Percentiles rank a stretch among this genome's conserved stretches.
These are phyloP conservation scores for Ophiosphaerella narmari DNA, from an alignment of 2,329 filamentous ascomycete genomes.

Conservation along the genomic window DNA sequence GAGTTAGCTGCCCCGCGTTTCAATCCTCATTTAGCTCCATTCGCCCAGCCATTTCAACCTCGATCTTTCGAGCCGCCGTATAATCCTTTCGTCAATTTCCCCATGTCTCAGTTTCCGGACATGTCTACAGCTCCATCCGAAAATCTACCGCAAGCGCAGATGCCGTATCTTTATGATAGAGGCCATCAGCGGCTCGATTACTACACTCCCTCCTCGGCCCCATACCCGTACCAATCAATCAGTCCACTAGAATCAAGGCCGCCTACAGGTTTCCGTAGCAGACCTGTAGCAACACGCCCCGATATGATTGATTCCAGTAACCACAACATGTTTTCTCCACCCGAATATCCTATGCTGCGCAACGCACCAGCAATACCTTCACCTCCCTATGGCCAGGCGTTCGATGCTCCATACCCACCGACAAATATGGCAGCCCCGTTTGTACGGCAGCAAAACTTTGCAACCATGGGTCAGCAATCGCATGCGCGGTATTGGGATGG, in stretches of 20 bases:
- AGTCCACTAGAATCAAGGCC: conserved; percentile 13
- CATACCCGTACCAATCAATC: conserved; percentile 8
- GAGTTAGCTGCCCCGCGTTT: conserved; percentile 24
- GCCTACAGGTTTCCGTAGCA: conserved; percentile 23
- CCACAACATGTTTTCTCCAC: conserved; percentile 4
- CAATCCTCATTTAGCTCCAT: conserved; percentile 15
- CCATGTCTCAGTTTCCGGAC: conserved; percentile 15
- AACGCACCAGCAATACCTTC: conserved; percentile 4
- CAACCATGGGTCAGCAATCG: conserved; percentile 3
- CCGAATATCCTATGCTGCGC: conserved; percentile 10
- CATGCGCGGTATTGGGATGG: conserved; percentile 7
- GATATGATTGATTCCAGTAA: conserved; percentile 7
- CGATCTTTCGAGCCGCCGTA: conserved; percentile 13
- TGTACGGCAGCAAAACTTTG: conserved; percentile 8
- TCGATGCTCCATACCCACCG: conserved; percentile 3
- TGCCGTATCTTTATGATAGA: conserved; percentile 12
- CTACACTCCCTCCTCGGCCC: conserved; percentile 9
- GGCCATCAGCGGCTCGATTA: conserved; percentile 12
- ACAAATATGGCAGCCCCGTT: conserved; percentile 1
- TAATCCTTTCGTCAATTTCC: conserved; percentile 8
- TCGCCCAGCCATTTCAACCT: conserved; percentile 16
- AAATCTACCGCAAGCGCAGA: conserved; percentile 10
- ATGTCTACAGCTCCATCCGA: conserved; percentile 6
- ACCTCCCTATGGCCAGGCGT: conserved; percentile 2
- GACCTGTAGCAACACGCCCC: conserved; percentile 6